Conservation (phyloP, 768 basidiomycete species). For the Mycena vitilis region DNA sequence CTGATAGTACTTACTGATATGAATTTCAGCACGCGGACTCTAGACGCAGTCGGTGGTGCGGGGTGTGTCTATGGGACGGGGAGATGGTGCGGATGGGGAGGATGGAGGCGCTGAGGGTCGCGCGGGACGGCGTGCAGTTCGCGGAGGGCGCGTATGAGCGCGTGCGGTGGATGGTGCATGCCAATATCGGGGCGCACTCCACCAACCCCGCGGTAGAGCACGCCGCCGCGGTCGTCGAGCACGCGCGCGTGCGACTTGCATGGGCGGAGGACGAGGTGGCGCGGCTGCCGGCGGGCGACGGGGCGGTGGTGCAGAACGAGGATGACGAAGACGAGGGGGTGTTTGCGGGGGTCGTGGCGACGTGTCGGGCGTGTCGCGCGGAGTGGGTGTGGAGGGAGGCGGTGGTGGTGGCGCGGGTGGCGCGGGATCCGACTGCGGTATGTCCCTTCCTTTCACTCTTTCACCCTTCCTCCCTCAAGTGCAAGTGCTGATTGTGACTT, state of each 20-base stretch:
- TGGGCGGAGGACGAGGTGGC: slow-evolving; percentile 13
- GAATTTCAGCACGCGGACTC: not conserved
- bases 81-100: slow-evolving; percentile 52
- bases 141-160: too few species aligned
- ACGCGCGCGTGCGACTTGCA: not conserved
- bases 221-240: too few species aligned
- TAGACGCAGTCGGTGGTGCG: slow-evolving; percentile 57
- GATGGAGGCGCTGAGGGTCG: not conserved
- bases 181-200: too few species aligned
- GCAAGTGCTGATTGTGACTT: too few species aligned
- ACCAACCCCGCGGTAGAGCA: too few species aligned
- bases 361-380: not conserved
- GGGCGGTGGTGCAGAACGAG: not conserved
- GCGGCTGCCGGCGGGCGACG: not conserved
- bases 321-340: not conserved
- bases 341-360: not conserved
- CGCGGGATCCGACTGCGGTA: not conserved
- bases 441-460: not conserved
- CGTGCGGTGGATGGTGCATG: too few species aligned
- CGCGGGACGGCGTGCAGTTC: slow-evolving; percentile 7
- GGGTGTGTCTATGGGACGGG: slow-evolving; percentile 75
- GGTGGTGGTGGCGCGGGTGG: not conserved
- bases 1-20: too few species aligned
- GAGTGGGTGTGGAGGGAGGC: not conserved
- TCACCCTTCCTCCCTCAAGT: too few species aligned